These are phyloP conservation scores for Torrubiella hemipterigena DNA, from an alignment of 2,329 filamentous ascomycete species.

Conservation along the genomic window DNA sequence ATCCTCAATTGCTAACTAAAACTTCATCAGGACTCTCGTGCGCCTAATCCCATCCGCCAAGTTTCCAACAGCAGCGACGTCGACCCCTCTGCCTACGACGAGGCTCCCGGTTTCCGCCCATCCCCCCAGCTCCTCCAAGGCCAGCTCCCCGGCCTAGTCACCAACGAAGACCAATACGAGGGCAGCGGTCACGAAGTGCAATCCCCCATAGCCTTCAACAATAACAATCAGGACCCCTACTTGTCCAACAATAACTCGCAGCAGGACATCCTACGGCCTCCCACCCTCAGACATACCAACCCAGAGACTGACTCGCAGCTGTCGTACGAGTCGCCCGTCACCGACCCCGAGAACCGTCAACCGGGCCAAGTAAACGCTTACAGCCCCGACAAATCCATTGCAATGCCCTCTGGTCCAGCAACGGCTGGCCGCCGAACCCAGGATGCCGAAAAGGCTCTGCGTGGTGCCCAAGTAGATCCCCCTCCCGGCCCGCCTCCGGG, in stretches of 20 bases:
- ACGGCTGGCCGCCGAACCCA: constrained; percentile 31
- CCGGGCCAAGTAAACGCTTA: constrained; percentile 17
- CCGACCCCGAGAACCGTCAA: constrained; percentile 35
- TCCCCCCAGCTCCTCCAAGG: constrained; percentile 13
- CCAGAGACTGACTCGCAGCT: constrained; percentile 50
- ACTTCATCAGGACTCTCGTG: constrained; percentile 6
- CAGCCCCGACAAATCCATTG: constrained; percentile 25
- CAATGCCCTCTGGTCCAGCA: constrained; percentile 34
- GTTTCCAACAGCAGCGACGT: constrained; percentile 26
- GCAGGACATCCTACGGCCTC: constrained; percentile 2
- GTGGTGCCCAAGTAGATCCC: constrained; percentile 26
- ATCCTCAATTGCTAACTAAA: background rate
- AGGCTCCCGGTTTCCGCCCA: constrained; percentile 23
- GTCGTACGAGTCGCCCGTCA: constrained; percentile 47
- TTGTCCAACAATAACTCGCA: constrained; percentile 5
- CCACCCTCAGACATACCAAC: constrained; percentile 19
- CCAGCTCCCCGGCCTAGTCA: constrained; percentile 17
- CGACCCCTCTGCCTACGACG: constrained; percentile 34
- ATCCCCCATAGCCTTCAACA: too few species aligned
- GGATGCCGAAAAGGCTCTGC: constrained; percentile 35
- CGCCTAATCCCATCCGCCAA: constrained; percentile 32
- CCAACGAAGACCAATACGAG: constrained; percentile 14
- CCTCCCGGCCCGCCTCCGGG: constrained; percentile 34
- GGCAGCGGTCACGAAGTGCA: too few species aligned
- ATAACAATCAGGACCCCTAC: too few species aligned